A percentile compares a stretch with the other conserved stretches of the same genome.
Evolutionary conservation across 164 flowering plant genomes (phyloP).

Genomic region (Brasenia schreberi): DNA sequence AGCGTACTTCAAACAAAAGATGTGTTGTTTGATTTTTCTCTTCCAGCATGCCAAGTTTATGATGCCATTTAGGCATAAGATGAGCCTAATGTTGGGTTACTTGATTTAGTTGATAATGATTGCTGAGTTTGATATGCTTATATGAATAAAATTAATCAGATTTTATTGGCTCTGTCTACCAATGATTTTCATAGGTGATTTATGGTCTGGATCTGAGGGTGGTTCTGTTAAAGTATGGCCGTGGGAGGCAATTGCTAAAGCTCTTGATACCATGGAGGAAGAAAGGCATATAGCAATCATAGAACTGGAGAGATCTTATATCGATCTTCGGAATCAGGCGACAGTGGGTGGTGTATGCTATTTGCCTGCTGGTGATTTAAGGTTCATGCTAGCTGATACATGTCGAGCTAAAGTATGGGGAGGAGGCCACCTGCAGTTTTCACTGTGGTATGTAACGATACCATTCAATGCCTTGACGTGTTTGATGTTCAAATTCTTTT

Average conservation of each 20-base stretch:
- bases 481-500: neutral
- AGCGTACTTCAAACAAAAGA: no score
- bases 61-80: no score
- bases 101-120: no score
- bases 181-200: conserved; percentile 42
- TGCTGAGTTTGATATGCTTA: no score
- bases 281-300: conserved; percentile 84
- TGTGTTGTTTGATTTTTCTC: no score
- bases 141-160: no score
- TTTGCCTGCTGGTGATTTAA: conserved; percentile 59
- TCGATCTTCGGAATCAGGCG: conserved; percentile 68
- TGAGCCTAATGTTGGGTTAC: no score
- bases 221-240: conserved; percentile 82
- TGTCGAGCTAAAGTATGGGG: conserved; percentile 72
- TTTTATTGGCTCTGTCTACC: no score
- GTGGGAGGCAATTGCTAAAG: conserved; percentile 86
- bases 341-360: conserved; percentile 57
- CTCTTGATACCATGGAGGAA: conserved; percentile 47
- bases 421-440: conserved; percentile 51
- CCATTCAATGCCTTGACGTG: neutral
- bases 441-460: conserved; percentile 52
- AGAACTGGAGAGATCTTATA: conserved; percentile 64
- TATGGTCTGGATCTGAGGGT: conserved; percentile 91
- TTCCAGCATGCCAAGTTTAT: no score
- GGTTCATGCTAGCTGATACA: conserved; percentile 56